Conservation (phyloP, 139 green algal genomes). For the Chlorella sp. region DNA sequence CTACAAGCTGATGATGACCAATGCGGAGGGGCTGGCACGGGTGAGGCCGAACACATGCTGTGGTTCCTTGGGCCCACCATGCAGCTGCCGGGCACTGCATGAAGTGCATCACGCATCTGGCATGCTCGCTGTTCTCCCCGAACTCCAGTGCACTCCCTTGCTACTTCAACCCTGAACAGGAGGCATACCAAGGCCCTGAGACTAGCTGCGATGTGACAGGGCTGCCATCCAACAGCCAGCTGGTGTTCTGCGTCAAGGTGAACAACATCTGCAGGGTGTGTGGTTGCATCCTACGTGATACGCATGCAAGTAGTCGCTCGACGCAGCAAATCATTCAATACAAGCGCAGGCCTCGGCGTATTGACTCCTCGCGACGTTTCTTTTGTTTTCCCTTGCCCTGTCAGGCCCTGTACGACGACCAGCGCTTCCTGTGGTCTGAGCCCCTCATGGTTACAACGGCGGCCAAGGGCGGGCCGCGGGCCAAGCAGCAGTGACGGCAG, state of each 20-base stretch:
- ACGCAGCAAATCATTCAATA: no score
- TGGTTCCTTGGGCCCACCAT: no score
- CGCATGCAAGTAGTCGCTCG: no score
- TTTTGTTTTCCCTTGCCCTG: background rate
- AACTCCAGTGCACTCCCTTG: no score
- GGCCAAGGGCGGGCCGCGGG: background rate
- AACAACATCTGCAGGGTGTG: background rate
- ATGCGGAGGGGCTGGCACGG: slow-evolving; percentile 6
- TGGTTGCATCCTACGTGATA: no score
- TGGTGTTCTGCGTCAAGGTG: slow-evolving; percentile 91
- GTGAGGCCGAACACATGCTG: no score
- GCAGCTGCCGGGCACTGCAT: no score
- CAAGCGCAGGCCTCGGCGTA: no score
- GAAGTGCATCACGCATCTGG: no score
- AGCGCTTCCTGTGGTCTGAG: slow-evolving; percentile 84
- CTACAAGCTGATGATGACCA: slow-evolving; percentile 90
- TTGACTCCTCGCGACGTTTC: no score
- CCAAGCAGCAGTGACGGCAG: background rate
- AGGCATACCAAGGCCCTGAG: slow-evolving; percentile 54
- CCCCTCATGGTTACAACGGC: slow-evolving; percentile 33
- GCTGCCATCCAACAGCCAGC: slow-evolving; percentile 78
- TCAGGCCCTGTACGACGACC: slow-evolving; percentile 75
- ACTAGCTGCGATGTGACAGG: slow-evolving; percentile 58
- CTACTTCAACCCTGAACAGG: background rate
- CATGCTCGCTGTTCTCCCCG: no score